Percentiles rank a stretch among this genome's conserved stretches.
Evolutionary conservation across 2,329 filamentous ascomycete genomes (phyloP).

Genomic region (Zymoseptoria ardabiliae): DNA sequence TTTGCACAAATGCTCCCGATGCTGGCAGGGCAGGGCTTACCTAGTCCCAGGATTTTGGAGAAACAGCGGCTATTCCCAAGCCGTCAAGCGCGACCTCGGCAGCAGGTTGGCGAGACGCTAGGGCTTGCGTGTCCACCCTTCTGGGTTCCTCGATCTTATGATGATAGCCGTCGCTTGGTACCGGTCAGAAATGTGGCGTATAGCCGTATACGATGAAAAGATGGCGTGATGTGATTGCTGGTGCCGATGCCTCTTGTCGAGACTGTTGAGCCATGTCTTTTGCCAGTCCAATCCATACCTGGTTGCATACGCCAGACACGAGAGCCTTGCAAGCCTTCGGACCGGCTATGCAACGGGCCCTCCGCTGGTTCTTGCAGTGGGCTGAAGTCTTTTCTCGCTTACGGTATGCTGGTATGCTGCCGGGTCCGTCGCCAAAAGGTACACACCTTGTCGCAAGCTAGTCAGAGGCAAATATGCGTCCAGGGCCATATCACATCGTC

Average conservation of each 20-base stretch:
- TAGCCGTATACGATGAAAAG: too few species aligned
- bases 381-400: neutral
- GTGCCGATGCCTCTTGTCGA: too few species aligned
- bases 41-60: neutral
- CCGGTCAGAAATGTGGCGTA: neutral
- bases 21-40: neutral
- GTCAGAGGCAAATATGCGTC: neutral
- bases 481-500: neutral
- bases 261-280: too few species aligned
- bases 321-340: neutral
- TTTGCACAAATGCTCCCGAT: neutral
- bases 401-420: neutral
- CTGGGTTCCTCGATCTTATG: neutral
- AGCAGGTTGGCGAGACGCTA: neutral
- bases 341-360: neutral
- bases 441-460: neutral
- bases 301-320: neutral
- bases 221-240: too few species aligned
- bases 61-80: neutral
- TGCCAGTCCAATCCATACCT: too few species aligned
- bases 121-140: neutral
- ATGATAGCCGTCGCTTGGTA: neutral
- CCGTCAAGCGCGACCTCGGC: neutral
- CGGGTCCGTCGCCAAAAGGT: neutral
- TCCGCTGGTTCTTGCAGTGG: neutral